Conservation (phyloP, 768 basidiomycete species). For the Coprinopsis sp. region DNA sequence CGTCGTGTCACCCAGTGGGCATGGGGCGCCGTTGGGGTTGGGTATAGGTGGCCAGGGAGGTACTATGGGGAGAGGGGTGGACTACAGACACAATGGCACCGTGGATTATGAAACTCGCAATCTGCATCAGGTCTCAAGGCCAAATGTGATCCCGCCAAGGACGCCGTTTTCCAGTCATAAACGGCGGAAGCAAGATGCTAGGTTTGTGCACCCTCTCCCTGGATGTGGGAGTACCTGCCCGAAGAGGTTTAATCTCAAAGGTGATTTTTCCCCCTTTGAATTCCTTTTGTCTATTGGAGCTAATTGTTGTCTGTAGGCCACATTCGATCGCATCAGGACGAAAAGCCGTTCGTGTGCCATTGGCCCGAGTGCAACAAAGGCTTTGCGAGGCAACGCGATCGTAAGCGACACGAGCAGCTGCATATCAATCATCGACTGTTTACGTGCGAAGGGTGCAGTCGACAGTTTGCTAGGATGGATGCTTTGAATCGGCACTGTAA, state of each 20-base stretch:
- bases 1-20: no score
- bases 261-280: conserved; percentile 41
- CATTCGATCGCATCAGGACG: conserved; percentile 89
- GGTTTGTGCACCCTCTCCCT: conserved; percentile 76
- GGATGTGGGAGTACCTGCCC: conserved; percentile 89
- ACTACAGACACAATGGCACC: conserved; percentile 10
- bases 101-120: neutral
- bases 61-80: no score
- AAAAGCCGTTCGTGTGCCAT: conserved; percentile 91
- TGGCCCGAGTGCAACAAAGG: conserved; percentile 95
- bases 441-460: conserved; percentile 87
- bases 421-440: conserved; percentile 92
- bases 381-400: conserved; percentile 92
- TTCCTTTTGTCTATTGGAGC: neutral
- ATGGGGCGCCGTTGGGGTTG: conserved; percentile 11
- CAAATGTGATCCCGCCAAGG: conserved; percentile 86
- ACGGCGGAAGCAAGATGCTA: conserved; percentile 83
- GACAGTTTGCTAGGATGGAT: conserved; percentile 93
- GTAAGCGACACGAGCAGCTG: conserved; percentile 92
- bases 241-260: conserved; percentile 89
- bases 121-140: conserved; percentile 42
- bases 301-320: conserved; percentile 51
- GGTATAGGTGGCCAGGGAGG: no score
- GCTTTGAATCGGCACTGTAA: conserved; percentile 89
- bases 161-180: conserved; percentile 85